Evolutionary conservation across 805 yeast species (phyloP).

Genomic region (Groenewaldozyma tartarivorans): DNA sequence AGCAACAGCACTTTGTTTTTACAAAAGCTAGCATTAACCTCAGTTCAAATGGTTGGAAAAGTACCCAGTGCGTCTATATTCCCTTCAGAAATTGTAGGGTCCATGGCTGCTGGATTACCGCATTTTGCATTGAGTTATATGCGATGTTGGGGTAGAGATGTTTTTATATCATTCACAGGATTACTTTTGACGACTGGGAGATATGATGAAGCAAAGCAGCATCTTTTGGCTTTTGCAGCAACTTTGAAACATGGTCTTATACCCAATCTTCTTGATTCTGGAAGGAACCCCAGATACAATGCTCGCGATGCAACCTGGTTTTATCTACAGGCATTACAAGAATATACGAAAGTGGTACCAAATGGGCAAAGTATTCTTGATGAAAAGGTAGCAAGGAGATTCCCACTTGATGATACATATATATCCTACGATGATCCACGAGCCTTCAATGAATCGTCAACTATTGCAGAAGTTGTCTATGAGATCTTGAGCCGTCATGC

Average conservation of each 20-base stretch:
- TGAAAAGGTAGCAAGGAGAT: constrained; percentile 69
- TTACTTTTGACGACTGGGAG: constrained; percentile 69
- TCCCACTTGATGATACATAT: constrained; percentile 81
- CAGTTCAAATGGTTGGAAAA: constrained; percentile 77
- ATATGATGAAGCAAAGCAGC: constrained; percentile 66
- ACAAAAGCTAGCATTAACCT: constrained; percentile 68
- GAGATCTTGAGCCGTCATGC: constrained; percentile 89
- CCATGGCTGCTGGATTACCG: constrained; percentile 94
- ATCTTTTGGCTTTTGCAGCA: constrained; percentile 78
- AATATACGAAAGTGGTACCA: constrained; percentile 60
- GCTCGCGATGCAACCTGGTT: constrained; percentile 98
- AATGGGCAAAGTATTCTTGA: constrained; percentile 57
- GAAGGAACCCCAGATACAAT: constrained; percentile 86
- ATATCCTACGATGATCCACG: constrained; percentile 56
- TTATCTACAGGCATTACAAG: constrained; percentile 81
- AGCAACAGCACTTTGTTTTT: constrained; percentile 62
- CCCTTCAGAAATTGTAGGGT: constrained; percentile 52
- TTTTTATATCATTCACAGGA: constrained; percentile 80
- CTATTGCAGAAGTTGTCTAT: constrained; percentile 67
- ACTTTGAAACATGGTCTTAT: constrained; percentile 92
- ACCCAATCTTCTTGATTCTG: constrained; percentile 88
- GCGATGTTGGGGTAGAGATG: constrained; percentile 99
- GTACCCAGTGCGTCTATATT: constrained; percentile 66
- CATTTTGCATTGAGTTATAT: constrained; percentile 84
- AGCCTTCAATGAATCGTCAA: constrained; percentile 64